phyloP scores from a whole-genome alignment of 257 asterid genomes.

The Ocimum tenuiflorum region DNA sequence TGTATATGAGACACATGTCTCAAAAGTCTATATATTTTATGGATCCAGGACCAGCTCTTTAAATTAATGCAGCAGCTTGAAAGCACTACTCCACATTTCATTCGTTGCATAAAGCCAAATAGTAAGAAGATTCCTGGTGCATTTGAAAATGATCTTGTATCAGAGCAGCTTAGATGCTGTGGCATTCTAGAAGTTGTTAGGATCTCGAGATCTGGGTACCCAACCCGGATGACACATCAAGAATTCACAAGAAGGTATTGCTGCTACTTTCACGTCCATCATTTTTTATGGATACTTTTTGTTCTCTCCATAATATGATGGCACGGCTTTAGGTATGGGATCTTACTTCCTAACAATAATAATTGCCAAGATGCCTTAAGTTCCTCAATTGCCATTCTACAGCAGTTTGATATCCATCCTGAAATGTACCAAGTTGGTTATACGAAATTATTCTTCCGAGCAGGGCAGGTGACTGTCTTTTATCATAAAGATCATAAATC shows the following conservation, averaged over 20 bases:
- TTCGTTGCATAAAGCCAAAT: constrained; percentile 85
- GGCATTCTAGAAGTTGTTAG: constrained; percentile 79
- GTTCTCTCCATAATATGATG: constrained; percentile 23
- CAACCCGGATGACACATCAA: constrained; percentile 73
- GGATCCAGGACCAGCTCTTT: constrained; percentile 68
- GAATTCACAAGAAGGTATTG: constrained; percentile 78
- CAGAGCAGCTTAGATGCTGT: constrained; percentile 76
- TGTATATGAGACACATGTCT: neutral
- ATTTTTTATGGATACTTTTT: constrained; percentile 11
- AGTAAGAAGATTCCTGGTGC: constrained; percentile 63
- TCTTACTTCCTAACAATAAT: constrained; percentile 46
- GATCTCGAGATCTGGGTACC: constrained; percentile 85
- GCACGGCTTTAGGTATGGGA: constrained; percentile 59
- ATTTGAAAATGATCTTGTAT: constrained; percentile 60
- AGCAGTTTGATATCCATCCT: constrained; percentile 67
- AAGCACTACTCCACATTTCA: constrained; percentile 78
- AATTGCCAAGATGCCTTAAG: constrained; percentile 57
- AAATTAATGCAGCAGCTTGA: constrained; percentile 86
- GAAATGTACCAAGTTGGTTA: constrained; percentile 88
- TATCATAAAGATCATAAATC: neutral
- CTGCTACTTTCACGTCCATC: constrained; percentile 6
- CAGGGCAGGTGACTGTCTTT: constrained; percentile 64
- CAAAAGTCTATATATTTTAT: constrained; percentile 6
- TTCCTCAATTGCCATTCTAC: constrained; percentile 41
- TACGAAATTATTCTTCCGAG: constrained; percentile 73